Conservation (phyloP, 129 eudicot species). For the Tanacetum coccineum region DNA sequence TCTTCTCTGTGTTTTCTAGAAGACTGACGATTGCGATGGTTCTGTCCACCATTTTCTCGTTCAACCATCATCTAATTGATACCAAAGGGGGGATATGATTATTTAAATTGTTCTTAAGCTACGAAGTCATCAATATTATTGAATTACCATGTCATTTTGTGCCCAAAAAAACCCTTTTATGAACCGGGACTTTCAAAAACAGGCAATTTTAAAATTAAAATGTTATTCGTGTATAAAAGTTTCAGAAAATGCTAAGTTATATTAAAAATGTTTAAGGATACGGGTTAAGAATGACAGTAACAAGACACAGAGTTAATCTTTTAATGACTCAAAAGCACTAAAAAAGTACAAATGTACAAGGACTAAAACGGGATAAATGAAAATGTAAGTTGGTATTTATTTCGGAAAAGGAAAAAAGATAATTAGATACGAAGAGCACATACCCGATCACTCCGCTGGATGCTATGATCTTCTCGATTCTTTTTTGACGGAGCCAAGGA, state of each 20-base stretch:
- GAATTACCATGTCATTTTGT: no score
- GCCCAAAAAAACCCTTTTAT: no score
- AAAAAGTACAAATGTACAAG: no score
- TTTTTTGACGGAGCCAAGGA: conserved; percentile 44
- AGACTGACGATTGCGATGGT: conserved; percentile 24
- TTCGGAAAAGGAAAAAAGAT: background rate
- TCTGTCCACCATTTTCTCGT: conserved; percentile 31
- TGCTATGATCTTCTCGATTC: conserved; percentile 56
- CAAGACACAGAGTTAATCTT: no score
- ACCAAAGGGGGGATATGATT: background rate
- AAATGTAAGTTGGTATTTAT: conserved; percentile 17
- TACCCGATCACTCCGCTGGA: conserved; percentile 74
- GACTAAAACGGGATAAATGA: background rate
- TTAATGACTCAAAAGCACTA: no score
- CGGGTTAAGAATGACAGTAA: no score
- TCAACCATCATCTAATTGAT: conserved; percentile 44
- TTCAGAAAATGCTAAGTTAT: background rate
- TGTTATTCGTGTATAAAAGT: background rate
- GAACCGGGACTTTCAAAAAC: no score
- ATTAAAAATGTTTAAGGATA: no score
- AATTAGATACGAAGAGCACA: conserved; percentile 31
- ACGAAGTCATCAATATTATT: no score
- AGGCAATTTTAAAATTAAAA: no score
- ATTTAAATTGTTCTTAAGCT: no score
- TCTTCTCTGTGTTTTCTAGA: conserved; percentile 53